Evolutionary conservation across 345 rosid genomes (phyloP).

Genomic region (Murraya paniculata): DNA sequence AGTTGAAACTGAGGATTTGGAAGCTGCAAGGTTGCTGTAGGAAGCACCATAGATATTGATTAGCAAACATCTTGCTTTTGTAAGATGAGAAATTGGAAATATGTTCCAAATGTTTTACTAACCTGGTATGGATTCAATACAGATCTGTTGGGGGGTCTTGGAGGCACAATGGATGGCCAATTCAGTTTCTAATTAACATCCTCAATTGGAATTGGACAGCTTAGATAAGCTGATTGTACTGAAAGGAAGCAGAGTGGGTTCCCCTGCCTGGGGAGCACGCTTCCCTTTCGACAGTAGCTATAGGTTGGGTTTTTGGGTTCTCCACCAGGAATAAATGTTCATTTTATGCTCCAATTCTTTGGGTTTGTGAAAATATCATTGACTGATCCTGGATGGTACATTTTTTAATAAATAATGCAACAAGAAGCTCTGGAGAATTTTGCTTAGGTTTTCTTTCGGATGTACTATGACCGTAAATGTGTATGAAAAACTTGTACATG

Average conservation of each 20-base stretch:
- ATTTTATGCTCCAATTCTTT: not conserved
- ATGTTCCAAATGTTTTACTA: not conserved
- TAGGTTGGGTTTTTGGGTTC: not conserved
- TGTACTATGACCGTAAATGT: not conserved
- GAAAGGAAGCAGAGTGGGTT: not conserved
- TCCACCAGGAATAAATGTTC: not conserved
- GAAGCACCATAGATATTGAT: not conserved
- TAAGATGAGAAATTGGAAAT: not conserved
- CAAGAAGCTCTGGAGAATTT: not conserved
- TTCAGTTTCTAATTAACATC: not conserved
- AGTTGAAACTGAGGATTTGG: not conserved
- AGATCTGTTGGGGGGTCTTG: not conserved
- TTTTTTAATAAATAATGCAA: not conserved
- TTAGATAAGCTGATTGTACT: not conserved
- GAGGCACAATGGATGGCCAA: not conserved
- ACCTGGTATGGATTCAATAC: not conserved
- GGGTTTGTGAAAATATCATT: not conserved
- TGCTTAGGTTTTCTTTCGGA: not conserved
- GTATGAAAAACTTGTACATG: not conserved
- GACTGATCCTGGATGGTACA: not conserved
- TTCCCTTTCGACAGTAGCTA: not conserved
- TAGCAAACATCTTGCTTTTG: not conserved
- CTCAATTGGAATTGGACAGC: not conserved
- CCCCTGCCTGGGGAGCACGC: not conserved
- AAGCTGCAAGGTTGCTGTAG: not conserved